Base-by-base conservation (phyloP, 176 grass and related monocot genomes). In the Olyra latifolia region DNA sequence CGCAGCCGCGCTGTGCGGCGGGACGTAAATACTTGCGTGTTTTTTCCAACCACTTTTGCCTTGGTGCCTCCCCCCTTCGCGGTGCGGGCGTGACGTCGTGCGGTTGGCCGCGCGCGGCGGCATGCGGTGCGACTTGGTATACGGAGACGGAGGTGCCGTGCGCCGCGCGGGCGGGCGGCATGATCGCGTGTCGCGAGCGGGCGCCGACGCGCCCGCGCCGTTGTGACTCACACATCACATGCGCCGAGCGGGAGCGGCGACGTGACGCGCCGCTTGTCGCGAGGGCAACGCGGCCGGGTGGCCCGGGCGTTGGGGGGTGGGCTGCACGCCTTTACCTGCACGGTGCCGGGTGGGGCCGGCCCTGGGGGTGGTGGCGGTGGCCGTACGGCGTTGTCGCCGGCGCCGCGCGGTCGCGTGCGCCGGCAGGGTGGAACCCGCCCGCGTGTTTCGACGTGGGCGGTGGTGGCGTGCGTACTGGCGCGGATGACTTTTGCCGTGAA, bases 61-160 rank as follows among this genome's bases (percentile, higher is more conserved):
- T 27, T 23, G 32, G 32, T 62, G 22, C 32, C 40, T 35, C 29
- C 28, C 2, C 7, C 10, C 11, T 35, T 38, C 17, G 16, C 42
- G 27, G 78, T 30, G 70, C 42, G 71, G 71, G 17, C 30, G 56
- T 76, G 23, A 28, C 27, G 40, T 46, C 46, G 74, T 60, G 75
- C 47, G 52, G 77, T 7, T 50, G 75, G 86, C 60, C 86, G 75
- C 68, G 86, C 61, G 27, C 86, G 80, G 75, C 62, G 86, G 86
- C 86, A 74, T 75, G 70, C 84, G 77, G 84, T 27, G 48, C 12
- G 52, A 61, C 24, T 25, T 14, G 16, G 66, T 38, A 14, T 19
- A 5, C 17, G 22, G 32, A 35, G 32, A 35, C 32, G 32, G 32
- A 35, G 32, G 32, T 35, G 32, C 32, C 32, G 32, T 35, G 32